Evolutionary conservation across 23 red algal species (phyloP).

Genomic region (Gracilaria caudata): DNA sequence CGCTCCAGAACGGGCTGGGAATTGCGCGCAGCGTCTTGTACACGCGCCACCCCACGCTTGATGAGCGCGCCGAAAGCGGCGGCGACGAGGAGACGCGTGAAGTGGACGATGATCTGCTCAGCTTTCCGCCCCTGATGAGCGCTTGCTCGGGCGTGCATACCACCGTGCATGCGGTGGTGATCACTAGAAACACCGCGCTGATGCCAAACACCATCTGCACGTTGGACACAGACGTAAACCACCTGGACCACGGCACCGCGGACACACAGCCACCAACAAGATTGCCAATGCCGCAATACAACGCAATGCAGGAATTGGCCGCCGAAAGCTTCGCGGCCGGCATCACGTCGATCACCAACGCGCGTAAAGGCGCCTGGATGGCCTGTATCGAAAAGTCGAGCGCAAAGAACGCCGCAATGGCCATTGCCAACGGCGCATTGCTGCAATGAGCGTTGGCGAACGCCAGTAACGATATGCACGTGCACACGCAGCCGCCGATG

Average conservation of each 20-base stretch:
- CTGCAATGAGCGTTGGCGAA: constrained; percentile 82
- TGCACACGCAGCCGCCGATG: constrained; percentile 65
- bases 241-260: constrained; percentile 1
- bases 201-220: constrained; percentile 68
- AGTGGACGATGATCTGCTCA: background rate
- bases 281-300: constrained; percentile 75
- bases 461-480: constrained; percentile 62
- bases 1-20: constrained; percentile 85
- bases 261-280: constrained; percentile 59
- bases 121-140: background rate
- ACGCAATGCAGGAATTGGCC: constrained; percentile 84
- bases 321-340: constrained; percentile 53
- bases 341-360: constrained; percentile 86
- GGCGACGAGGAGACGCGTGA: background rate
- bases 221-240: constrained; percentile 48
- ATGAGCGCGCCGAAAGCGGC: background rate
- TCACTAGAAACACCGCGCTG: constrained; percentile 51
- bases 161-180: constrained; percentile 13
- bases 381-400: constrained; percentile 96
- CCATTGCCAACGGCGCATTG: constrained; percentile 52
- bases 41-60: background rate
- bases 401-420: constrained; percentile 80
- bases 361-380: constrained; percentile 86
- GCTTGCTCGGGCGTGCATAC: constrained; percentile 2
- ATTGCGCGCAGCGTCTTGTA: constrained; percentile 6